Evolutionary conservation across 1,284 basidiomycete genomes (phyloP).

Genomic region (Mycosarcoma mackinlayi): DNA sequence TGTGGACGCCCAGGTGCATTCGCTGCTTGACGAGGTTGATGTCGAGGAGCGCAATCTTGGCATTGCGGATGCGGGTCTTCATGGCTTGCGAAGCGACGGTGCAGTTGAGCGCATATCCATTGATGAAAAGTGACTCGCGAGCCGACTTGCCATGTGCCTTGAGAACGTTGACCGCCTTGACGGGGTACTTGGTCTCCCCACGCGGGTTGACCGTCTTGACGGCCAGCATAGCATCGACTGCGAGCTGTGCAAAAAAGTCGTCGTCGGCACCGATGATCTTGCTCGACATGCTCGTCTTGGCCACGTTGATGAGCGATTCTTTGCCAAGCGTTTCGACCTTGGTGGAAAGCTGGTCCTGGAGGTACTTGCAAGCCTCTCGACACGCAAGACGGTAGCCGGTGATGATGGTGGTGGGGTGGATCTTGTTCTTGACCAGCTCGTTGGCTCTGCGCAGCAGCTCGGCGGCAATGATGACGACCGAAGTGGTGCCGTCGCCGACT

Average conservation of each 20-base stretch:
- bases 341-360: constrained; percentile 96
- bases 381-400: constrained; percentile 97
- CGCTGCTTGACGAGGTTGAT: constrained; percentile 97
- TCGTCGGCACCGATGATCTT: constrained; percentile 99
- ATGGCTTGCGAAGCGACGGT: constrained; percentile 99
- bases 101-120: constrained; percentile 98
- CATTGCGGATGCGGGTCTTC: constrained; percentile 92
- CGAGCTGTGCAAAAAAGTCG: constrained; percentile 97
- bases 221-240: constrained; percentile 97
- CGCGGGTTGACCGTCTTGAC: constrained; percentile 94
- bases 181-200: constrained; percentile 98
- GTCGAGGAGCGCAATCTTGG: constrained; percentile 98
- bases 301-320: constrained; percentile 93
- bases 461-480: constrained; percentile 96
- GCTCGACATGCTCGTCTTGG: constrained; percentile 98
- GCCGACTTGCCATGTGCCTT: constrained; percentile 98
- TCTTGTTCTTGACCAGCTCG: constrained; percentile 97
- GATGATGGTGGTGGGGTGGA: constrained; percentile 99
- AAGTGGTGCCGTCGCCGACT: constrained; percentile 98
- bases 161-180: constrained; percentile 99
- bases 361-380: constrained; percentile 95
- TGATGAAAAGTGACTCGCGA: constrained; percentile 92
- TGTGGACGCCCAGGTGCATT: constrained; percentile 98
- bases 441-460: constrained; percentile 95
- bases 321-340: constrained; percentile 91